These are phyloP conservation scores for Dactylella cylindrospora DNA, from an alignment of 2,329 filamentous ascomycete genomes.

Conservation along the genomic window DNA sequence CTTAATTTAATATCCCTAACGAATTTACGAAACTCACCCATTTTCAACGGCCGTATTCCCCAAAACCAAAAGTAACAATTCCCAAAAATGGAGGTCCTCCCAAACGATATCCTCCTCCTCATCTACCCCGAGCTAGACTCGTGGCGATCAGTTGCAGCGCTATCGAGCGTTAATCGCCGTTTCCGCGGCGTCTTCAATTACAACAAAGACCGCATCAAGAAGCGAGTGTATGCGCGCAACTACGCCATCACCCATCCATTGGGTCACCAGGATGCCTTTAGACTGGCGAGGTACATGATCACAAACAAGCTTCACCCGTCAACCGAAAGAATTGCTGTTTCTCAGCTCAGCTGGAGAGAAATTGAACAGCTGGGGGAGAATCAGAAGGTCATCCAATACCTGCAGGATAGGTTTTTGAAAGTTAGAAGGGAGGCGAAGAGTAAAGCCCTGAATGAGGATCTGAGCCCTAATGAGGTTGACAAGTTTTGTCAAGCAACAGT, in stretches of 20 bases:
- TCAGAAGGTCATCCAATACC: conserved; percentile 30
- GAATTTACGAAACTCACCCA: not conserved
- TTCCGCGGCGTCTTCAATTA: conserved; percentile 33
- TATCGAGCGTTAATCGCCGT: conserved; percentile 43
- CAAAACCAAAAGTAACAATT: conserved; percentile 11
- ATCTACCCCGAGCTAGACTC: conserved; percentile 42
- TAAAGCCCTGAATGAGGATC: conserved; percentile 31
- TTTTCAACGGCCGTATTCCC: not conserved
- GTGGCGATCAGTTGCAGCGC: conserved; percentile 30
- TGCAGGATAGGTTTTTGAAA: conserved; percentile 34
- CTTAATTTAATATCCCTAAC: not conserved
- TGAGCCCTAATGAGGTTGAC: conserved; percentile 27
- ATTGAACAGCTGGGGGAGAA: conserved; percentile 36
- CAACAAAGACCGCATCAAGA: conserved; percentile 32
- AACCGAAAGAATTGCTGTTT: conserved; percentile 12
- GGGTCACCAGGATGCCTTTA: conserved; percentile 36
- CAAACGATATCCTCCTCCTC: conserved; percentile 35
- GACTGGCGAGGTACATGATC: conserved; percentile 38
- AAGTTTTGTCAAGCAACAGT: conserved; percentile 41
- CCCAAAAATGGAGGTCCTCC: conserved; percentile 23
- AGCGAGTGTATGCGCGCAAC: conserved; percentile 33
- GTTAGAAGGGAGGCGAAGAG: conserved; percentile 27
- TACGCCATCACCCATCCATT: conserved; percentile 21
- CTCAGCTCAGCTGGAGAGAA: conserved; percentile 30
- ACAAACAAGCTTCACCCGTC: conserved; percentile 30